Conservation (phyloP, 2,329 filamentous ascomycete species). For the Furcasterigmium furcatum region DNA sequence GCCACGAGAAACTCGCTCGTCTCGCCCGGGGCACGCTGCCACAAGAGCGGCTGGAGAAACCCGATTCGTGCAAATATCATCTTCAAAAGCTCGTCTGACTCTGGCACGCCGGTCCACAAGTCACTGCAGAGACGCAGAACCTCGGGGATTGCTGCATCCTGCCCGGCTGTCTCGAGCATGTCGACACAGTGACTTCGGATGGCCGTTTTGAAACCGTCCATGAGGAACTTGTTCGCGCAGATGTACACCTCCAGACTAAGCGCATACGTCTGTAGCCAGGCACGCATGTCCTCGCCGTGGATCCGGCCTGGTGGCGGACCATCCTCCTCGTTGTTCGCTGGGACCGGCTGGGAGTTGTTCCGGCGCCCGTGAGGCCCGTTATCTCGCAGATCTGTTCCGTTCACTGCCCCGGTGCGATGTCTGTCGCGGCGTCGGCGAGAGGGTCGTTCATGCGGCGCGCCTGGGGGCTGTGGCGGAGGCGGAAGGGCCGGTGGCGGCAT, state of each 20-base stretch:
- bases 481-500: constrained; percentile 15
- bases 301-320: constrained; percentile 24
- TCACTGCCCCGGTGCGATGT: too few relatives aligned
- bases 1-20: constrained; percentile 37
- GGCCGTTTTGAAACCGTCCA: constrained; percentile 39
- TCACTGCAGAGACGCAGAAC: constrained; percentile 39
- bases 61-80: constrained; percentile 47
- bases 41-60: constrained; percentile 42
- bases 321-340: neutral
- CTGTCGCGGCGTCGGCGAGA: constrained; percentile 10
- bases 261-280: constrained; percentile 43
- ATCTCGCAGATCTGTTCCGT: constrained; percentile 1
- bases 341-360: neutral
- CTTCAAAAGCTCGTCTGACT: constrained; percentile 37
- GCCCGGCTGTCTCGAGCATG: constrained; percentile 39
- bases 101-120: constrained; percentile 38
- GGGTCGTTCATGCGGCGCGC: constrained; percentile 5
- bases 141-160: constrained; percentile 37
- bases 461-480: constrained; percentile 7
- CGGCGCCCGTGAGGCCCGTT: neutral
- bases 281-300: constrained; percentile 39
- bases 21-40: constrained; percentile 34
- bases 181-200: constrained; percentile 40
- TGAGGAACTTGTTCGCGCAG: constrained; percentile 42
- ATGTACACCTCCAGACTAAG: constrained; percentile 47